Evolutionary conservation across 2,329 filamentous ascomycete genomes (phyloP), one percentile per base, ranked within the genome.

Genomic region (Fusarium sp.): DNA sequence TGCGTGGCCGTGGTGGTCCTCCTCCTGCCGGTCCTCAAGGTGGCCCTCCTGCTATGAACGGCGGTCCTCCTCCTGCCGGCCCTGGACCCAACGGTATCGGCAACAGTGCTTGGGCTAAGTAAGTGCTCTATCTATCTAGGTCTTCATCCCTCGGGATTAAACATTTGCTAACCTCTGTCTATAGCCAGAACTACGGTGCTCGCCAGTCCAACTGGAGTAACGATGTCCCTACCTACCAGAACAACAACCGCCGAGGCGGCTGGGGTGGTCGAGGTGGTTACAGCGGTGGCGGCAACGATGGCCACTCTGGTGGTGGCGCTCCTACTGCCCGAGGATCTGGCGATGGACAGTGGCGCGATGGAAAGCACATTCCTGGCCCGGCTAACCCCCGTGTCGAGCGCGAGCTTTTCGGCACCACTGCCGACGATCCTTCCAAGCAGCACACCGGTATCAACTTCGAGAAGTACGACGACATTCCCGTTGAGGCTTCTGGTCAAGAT

Each of bases 401-500:
- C 76, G 96, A 99, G 80, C 92, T 99, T 55, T 99, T 98, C 81
- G 96, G 96, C 78, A 86, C 92, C 53, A 86, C 91, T 75, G 95
- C 91, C 76, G 95, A 98, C 81, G 96, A 98, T 79, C 94, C 95
- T 70, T 90, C 92, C 74, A 98, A 98, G 88, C 93, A 97, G 82
- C 93, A 97, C 78, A 98, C 94, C 34, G 96, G 96, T 83, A 98
- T 99, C 92, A 99, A 99, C 89, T 99, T 99, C 81, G 92, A 97
- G 86, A 99, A 99, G 88, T 99, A 99, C 84, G 96, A 99, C 79
- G 96, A 99, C 82, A 99, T 99, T 74, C 96, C 96, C 59, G 96
- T 99, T 72, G 96, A 98, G 84, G 96, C 96, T 71, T 98, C 95
- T 66, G 96, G 96, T 66, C 91, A 94, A 57, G 90, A 97, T 79